Percentiles rank a stretch among this genome's conserved stretches.
phyloP scores from a whole-genome alignment of 2,329 filamentous ascomycete genomes.

The Diaporthe aspalathi region DNA sequence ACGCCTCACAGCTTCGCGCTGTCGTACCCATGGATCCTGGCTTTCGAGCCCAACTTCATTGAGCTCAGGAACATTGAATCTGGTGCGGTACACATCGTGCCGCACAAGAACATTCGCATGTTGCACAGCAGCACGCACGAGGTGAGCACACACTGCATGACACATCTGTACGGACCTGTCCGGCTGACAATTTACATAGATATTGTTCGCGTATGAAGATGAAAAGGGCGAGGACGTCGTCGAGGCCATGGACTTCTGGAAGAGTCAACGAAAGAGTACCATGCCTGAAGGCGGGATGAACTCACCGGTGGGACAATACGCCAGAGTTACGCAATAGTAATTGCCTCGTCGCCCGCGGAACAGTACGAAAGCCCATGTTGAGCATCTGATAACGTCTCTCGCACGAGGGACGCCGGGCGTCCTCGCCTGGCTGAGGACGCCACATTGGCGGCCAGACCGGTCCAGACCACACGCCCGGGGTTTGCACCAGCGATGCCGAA shows the following conservation, averaged over 20 bases:
- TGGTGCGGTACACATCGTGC: constrained; percentile 93
- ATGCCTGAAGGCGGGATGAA: constrained; percentile 36
- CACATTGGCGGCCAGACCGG: neutral
- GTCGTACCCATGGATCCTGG: constrained; percentile 95
- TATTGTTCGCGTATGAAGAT: constrained; percentile 97
- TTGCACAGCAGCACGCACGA: constrained; percentile 96
- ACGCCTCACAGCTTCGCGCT: constrained; percentile 91
- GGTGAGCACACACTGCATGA: constrained; percentile 64
- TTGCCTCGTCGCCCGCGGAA: neutral
- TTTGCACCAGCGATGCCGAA: neutral
- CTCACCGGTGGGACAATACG: constrained; percentile 36
- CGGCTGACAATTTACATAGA: constrained; percentile 66
- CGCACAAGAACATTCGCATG: constrained; percentile 97
- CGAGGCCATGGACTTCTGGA: constrained; percentile 97
- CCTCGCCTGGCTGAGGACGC: neutral
- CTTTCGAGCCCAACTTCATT: constrained; percentile 97
- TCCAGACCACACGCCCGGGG: neutral
- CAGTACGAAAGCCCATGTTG: neutral
- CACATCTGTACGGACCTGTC: too few species aligned
- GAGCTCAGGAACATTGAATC: constrained; percentile 96
- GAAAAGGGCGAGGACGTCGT: constrained; percentile 93
- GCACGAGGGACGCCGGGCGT: neutral
- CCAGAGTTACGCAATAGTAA: constrained; percentile 37
- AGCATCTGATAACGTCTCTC: neutral
- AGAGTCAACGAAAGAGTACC: constrained; percentile 65